Base-by-base conservation (phyloP, 306 rosid species). In the Vigna radiata region DNA sequence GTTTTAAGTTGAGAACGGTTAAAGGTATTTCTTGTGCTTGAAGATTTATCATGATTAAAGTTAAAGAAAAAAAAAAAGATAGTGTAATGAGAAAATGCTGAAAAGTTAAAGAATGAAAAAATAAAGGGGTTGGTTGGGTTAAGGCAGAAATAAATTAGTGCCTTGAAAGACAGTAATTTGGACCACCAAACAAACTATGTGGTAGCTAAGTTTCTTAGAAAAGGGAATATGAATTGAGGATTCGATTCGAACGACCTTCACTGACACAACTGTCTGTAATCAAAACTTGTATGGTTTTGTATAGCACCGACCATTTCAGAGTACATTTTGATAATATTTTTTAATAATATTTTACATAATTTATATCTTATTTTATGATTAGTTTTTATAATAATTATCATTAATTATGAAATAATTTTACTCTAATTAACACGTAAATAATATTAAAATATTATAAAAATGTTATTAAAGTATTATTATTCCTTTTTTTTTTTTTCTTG, bases 111-210 rank as follows among this genome's bases (percentile, higher is more conserved):
- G 1, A n/a, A 6, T 62, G 2, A 55, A 64, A 2, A n/a, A 58
- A 73, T 3, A 56, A 54, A 58, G 68, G 9, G 56, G 56, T 10
- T 23, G 7, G 70, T n/a, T 59, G 0, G 77, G 29, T 8, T 44
- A 37, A 58, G 68, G 56, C 44, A 56, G 18, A 73, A 39, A 60
- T 1, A 37, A 16, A 8, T 17, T 29, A 8, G 60, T 48, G 60
- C 0, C 50, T 48, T 75, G 39, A 4, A 75, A 75, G 68, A 46
- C 49, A 75, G 37, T 3, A 46, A 12, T 18, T 18, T 29, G 76
- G 11, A 75, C 62, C 70, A 47, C 60, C 36, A 75, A 75, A 61
- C 60, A 39, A 39, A 39, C 4, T 33, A 29, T 13, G 61, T 29
- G 25, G 6, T 44, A 13, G n/a, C 29, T 14, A 59, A 27, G 43